These are phyloP conservation scores for Lachnum nothofagi DNA, from an alignment of 2,329 filamentous ascomycete genomes.

Conservation along the genomic window DNA sequence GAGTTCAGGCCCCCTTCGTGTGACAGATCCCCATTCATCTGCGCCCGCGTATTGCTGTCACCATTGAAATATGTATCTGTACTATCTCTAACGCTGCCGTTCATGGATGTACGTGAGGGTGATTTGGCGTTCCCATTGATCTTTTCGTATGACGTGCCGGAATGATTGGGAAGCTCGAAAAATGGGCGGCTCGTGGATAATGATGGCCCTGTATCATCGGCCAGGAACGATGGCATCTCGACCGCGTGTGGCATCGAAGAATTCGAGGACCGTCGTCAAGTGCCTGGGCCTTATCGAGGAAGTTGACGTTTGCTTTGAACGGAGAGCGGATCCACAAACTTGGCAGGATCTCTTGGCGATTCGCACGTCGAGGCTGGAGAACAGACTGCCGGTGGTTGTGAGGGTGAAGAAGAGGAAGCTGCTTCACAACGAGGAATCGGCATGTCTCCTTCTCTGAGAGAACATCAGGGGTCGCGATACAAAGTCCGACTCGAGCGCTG, in stretches of 20 bases:
- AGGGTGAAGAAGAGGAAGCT: constrained; percentile 2
- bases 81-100: constrained; percentile 33
- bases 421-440: constrained; percentile 18
- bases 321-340: constrained; percentile 24
- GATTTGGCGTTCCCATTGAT: constrained; percentile 31
- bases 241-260: constrained; percentile 38
- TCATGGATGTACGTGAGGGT: constrained; percentile 26
- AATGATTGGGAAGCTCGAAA: constrained; percentile 35
- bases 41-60: constrained; percentile 14
- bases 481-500: not conserved
- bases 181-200: constrained; percentile 26
- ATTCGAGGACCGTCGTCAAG: constrained; percentile 19
- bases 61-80: constrained; percentile 31
- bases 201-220: constrained; percentile 36
- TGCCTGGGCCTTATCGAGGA: constrained; percentile 25
- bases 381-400: constrained; percentile 4
- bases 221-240: constrained; percentile 48
- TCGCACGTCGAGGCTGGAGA: not conserved
- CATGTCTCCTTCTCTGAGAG: constrained; percentile 10
- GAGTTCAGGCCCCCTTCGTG: constrained; percentile 52
- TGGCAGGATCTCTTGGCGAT: constrained; percentile 20
- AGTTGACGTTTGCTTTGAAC: constrained; percentile 19
- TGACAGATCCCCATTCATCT: constrained; percentile 28
- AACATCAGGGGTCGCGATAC: not conserved
- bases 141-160: constrained; percentile 32